These are phyloP conservation scores for Scleroderma bovista DNA, from an alignment of 768 basidiomycete species.

Conservation along the genomic window DNA sequence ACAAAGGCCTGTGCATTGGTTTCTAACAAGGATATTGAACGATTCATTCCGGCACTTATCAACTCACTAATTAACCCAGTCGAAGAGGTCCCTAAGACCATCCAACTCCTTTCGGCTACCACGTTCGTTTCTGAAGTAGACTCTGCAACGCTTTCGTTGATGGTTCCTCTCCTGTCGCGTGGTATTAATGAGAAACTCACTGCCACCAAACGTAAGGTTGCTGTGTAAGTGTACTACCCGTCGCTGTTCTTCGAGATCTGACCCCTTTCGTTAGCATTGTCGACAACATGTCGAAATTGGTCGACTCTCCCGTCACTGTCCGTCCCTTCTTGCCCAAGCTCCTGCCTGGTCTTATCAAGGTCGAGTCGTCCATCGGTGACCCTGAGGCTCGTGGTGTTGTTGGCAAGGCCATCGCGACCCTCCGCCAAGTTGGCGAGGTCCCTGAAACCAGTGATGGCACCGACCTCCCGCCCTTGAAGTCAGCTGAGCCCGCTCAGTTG, in stretches of 20 bases:
- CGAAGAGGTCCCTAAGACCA: conserved; percentile 96
- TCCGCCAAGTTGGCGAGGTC: conserved; percentile 92
- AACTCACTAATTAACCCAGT: conserved; percentile 98
- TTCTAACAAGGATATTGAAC: conserved; percentile 98
- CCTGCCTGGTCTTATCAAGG: conserved; percentile 92
- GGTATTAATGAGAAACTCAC: conserved; percentile 94
- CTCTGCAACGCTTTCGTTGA: conserved; percentile 92
- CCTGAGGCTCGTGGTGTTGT: conserved; percentile 96
- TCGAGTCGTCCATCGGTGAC: conserved; percentile 91
- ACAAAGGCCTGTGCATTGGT: conserved; percentile 92
- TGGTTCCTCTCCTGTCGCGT: conserved; percentile 93
- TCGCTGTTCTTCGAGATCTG: not conserved
- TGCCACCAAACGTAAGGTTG: conserved; percentile 95
- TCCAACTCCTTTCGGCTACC: conserved; percentile 92
- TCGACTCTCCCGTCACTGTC: conserved; percentile 91
- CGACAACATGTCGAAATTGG: conserved; percentile 98
- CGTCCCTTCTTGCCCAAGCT: conserved; percentile 96
- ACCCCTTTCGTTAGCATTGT: conserved; percentile 55
- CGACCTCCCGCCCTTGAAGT: conserved; percentile 81
- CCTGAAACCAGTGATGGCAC: conserved; percentile 82
- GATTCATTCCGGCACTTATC: conserved; percentile 96
- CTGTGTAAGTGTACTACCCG: conserved; percentile 80
- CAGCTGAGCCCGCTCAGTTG: conserved; percentile 64
- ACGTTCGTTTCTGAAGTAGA: conserved; percentile 99
- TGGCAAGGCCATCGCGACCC: conserved; percentile 87